phyloP scores from a whole-genome alignment of 2,329 filamentous ascomycete genomes.

The Corniculantispora saksenae region DNA sequence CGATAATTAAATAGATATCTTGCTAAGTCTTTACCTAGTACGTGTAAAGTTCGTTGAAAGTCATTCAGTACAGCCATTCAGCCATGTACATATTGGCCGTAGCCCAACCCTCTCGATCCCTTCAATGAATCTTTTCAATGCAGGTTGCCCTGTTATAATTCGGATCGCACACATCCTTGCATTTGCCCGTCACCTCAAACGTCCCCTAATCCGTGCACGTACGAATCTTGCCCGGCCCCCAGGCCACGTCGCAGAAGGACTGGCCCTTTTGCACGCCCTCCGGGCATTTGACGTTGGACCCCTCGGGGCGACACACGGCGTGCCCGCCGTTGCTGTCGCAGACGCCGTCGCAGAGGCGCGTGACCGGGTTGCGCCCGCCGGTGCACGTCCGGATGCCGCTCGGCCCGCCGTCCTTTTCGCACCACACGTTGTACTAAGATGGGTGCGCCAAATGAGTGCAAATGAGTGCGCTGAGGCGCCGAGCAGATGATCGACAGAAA shows the following conservation, averaged over 20 bases:
- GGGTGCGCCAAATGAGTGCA: not conserved
- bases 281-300: not conserved
- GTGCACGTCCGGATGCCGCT: not conserved
- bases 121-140: not conserved
- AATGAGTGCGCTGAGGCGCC: not conserved
- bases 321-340: slow-evolving; percentile 3
- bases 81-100: no score
- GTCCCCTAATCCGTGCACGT: slow-evolving; percentile 8
- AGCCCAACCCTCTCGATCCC: no score
- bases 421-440: slow-evolving; percentile 12
- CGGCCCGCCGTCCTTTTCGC: not conserved
- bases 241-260: not conserved
- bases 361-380: not conserved
- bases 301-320: not conserved
- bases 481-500: not conserved
- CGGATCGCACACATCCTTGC: not conserved
- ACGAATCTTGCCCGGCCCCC: not conserved
- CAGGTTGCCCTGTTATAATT: not conserved
- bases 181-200: not conserved
- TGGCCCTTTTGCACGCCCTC: not conserved
- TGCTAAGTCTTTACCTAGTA: no score
- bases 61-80: no score
- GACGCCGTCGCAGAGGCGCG: not conserved
- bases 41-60: no score
- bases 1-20: no score